These are phyloP conservation scores for Lumnitzera littorea DNA, from an alignment of 345 rosid species.

Conservation along the genomic window DNA sequence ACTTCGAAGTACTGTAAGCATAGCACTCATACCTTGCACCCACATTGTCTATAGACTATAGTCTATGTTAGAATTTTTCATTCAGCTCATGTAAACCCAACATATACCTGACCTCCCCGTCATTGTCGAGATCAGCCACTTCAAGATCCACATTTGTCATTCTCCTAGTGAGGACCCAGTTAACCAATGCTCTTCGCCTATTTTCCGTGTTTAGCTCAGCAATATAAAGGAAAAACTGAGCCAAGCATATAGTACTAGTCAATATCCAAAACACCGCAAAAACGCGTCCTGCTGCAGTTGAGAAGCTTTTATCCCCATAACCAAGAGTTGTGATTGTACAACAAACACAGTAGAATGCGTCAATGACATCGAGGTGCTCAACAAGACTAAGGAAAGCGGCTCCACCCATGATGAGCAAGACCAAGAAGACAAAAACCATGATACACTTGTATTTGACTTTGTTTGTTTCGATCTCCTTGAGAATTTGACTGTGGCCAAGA, in stretches of 20 bases:
- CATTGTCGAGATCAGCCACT: slow-evolving; percentile 75
- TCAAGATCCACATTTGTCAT: slow-evolving; percentile 61
- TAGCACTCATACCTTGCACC: background rate
- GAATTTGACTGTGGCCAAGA: slow-evolving; percentile 31
- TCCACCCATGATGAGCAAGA: slow-evolving; percentile 41
- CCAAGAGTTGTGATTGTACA: slow-evolving; percentile 81
- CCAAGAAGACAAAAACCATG: slow-evolving; percentile 26
- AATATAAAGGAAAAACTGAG: slow-evolving; percentile 55
- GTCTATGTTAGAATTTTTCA: too few relatives aligned
- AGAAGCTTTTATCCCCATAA: slow-evolving; percentile 78
- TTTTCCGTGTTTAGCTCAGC: slow-evolving; percentile 60
- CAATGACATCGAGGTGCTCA: slow-evolving; percentile 40
- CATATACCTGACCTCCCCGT: slow-evolving; percentile 67
- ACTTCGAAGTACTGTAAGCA: too few relatives aligned
- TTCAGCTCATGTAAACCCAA: too few relatives aligned
- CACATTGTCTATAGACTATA: background rate
- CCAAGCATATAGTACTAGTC: slow-evolving; percentile 51
- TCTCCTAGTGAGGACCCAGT: slow-evolving; percentile 65
- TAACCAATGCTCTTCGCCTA: slow-evolving; percentile 46
- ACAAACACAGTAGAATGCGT: slow-evolving; percentile 79
- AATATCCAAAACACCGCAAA: slow-evolving; percentile 75
- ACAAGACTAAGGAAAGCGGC: slow-evolving; percentile 26
- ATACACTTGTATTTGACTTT: slow-evolving; percentile 50
- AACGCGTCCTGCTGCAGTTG: slow-evolving; percentile 40
- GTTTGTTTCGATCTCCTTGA: slow-evolving; percentile 48